Evolutionary conservation across 1,139 yeast species (phyloP).

Genomic region (Yamadazyma dendronema): DNA sequence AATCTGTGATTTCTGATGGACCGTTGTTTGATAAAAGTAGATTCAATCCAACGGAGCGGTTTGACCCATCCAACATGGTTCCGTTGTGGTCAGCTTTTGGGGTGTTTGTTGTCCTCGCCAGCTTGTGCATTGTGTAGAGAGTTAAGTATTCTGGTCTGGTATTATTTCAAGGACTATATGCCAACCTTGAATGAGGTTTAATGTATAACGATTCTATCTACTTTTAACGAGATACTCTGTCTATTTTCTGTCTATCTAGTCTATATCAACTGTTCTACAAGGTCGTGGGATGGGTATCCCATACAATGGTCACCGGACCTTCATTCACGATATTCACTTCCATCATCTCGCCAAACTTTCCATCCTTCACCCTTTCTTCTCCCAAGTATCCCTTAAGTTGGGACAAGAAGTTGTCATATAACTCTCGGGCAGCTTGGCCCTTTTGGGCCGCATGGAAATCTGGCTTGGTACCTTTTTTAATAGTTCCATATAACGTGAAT

Average conservation of each 20-base stretch:
- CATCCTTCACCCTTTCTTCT: slow-evolving; percentile 68
- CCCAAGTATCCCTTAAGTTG: slow-evolving; percentile 57
- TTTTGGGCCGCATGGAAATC: slow-evolving; percentile 90
- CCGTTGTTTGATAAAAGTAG: slow-evolving; percentile 17
- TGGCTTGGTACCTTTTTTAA: slow-evolving; percentile 89
- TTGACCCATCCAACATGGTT: slow-evolving; percentile 20
- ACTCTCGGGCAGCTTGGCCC: slow-evolving; percentile 64
- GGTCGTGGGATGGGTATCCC: slow-evolving; percentile 49
- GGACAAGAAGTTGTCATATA: slow-evolving; percentile 62
- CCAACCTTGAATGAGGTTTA: no score
- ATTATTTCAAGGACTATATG: no score
- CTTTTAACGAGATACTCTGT: not conserved
- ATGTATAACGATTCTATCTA: not conserved
- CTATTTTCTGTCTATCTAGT: no score
- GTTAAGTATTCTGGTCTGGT: no score
- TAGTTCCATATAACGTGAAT: slow-evolving; percentile 80
- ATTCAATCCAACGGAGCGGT: slow-evolving; percentile 24
- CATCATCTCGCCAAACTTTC: slow-evolving; percentile 97
- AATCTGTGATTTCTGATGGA: not conserved
- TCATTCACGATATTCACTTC: slow-evolving; percentile 83
- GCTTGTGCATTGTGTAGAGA: slow-evolving; percentile 43
- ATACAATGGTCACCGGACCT: slow-evolving; percentile 75
- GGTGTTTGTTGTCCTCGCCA: slow-evolving; percentile 1
- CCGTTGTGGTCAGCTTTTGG: slow-evolving; percentile 18
- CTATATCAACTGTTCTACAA: not conserved